Conservation (phyloP, 352 stramenopile genomes). For the Phytophthora citrophthora region DNA sequence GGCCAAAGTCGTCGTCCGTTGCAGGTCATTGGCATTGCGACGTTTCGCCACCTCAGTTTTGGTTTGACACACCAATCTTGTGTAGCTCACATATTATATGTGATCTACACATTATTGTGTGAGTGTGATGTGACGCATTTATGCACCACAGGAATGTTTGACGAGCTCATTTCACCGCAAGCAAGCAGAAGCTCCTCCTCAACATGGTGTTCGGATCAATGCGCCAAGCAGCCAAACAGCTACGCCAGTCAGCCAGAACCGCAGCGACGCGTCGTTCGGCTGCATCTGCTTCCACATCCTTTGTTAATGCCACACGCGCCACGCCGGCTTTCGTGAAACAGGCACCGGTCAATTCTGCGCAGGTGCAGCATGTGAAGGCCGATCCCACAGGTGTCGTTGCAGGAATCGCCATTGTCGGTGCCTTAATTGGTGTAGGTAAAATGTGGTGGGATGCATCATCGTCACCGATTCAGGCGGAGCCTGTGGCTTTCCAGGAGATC, state of each 20-base stretch:
- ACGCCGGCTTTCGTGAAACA: slow-evolving; percentile 19
- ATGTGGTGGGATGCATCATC: slow-evolving; percentile 88
- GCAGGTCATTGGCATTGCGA: too few relatives aligned
- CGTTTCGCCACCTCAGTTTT: too few relatives aligned
- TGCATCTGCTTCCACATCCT: slow-evolving; percentile 11
- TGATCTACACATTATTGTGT: slow-evolving; percentile 1
- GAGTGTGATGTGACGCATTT: slow-evolving; percentile 1
- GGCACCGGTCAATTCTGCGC: slow-evolving; percentile 6
- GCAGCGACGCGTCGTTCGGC: slow-evolving; percentile 3
- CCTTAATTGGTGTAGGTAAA: slow-evolving; percentile 76
- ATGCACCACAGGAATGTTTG: slow-evolving; percentile 20
- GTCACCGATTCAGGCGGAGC: slow-evolving; percentile 8
- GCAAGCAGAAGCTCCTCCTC: neutral
- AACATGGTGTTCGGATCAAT: slow-evolving; percentile 39
- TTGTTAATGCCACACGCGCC: neutral
- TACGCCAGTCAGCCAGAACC: slow-evolving; percentile 24
- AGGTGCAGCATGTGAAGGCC: slow-evolving; percentile 41
- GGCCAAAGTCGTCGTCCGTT: too few relatives aligned
- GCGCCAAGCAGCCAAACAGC: slow-evolving; percentile 34
- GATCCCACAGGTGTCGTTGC: slow-evolving; percentile 74
- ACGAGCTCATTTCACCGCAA: slow-evolving; percentile 12
- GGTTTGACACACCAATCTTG: too few relatives aligned
- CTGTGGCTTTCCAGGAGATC: slow-evolving; percentile 56
- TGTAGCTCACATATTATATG: neutral
- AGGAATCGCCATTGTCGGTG: slow-evolving; percentile 70